These are phyloP conservation scores for slime mould (Dictyostelium discoideum) DNA, from an alignment of 78 protist genomes.

Conservation along the genomic window dicty_2.7 NC_007090.3:2314501-2315000, in stretches of 20 bases:
- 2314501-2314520: background rate
- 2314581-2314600: constrained; percentile 68
- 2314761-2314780: background rate
- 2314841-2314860: background rate
- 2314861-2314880: too few species aligned
- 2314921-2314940: background rate
- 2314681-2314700: background rate
- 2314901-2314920: background rate
- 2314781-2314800: background rate
- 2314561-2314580: background rate
- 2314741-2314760: background rate
- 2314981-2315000: constrained; percentile 20
- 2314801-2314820: background rate
- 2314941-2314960: constrained; percentile 1
- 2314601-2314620: background rate
- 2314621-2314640: background rate
- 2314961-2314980: background rate
- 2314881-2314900: background rate
- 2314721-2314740: background rate
- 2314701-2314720: background rate
- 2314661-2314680: background rate
- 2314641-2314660: constrained; percentile 26
- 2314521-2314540: background rate
- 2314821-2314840: background rate
- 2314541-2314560: background rate